phyloP scores from a whole-genome alignment of 2,329 filamentous ascomycete genomes.

The Colletotrichum chlorophyti region DNA sequence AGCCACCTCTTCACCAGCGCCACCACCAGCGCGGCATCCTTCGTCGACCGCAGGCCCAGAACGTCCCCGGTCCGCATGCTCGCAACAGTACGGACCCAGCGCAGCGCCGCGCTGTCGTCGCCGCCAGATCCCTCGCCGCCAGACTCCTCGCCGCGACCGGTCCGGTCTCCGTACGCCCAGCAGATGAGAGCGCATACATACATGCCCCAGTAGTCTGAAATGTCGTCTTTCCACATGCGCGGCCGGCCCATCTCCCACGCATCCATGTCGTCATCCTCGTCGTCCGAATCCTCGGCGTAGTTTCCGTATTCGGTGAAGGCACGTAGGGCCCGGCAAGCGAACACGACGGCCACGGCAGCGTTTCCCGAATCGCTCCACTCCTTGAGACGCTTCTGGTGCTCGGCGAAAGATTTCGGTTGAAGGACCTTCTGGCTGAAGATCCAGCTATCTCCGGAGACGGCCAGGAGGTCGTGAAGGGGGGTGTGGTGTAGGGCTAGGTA shows the following conservation, averaged over 20 bases:
- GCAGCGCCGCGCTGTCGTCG: constrained; percentile 35
- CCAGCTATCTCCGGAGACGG: constrained; percentile 65
- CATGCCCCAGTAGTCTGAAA: constrained; percentile 61
- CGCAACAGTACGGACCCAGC: constrained; percentile 50
- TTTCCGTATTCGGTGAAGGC: constrained; percentile 39
- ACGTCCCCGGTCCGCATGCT: constrained; percentile 47
- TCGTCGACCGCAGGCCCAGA: constrained; percentile 43
- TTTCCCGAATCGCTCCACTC: constrained; percentile 52
- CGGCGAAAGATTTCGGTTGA: constrained; percentile 48
- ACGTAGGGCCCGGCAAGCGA: constrained; percentile 60
- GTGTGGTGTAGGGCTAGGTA: constrained; percentile 65
- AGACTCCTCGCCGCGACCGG: constrained; percentile 23
- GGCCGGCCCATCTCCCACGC: constrained; percentile 17
- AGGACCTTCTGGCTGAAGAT: constrained; percentile 62
- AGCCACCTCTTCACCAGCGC: constrained; percentile 54
- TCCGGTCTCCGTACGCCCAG: constrained; percentile 60
- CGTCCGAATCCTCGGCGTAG: constrained; percentile 14
- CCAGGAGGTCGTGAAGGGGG: constrained; percentile 63
- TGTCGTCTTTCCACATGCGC: constrained; percentile 39
- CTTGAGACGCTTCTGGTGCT: constrained; percentile 54
- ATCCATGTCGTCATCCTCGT: constrained; percentile 12
- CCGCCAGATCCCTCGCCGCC: constrained; percentile 31
- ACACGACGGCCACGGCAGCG: constrained; percentile 53
- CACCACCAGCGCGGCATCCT: constrained; percentile 54
- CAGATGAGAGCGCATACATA: constrained; percentile 65